Evolutionary conservation across 768 basidiomycete species (phyloP), one percentile per base, ranked within the genome.

Genomic region (Neoboletus magnificus): DNA sequence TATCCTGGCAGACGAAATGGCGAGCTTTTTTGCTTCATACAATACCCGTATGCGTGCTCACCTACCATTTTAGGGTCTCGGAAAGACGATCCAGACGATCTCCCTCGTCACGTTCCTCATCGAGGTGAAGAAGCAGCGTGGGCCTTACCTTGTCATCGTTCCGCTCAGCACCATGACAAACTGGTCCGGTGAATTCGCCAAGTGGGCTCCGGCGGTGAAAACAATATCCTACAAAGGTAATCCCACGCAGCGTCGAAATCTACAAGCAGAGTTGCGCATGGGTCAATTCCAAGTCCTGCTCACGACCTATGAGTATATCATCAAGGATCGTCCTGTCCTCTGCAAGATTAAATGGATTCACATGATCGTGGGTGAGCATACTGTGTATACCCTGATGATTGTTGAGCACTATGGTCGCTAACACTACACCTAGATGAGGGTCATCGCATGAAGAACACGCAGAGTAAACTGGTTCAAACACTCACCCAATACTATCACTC

Each of bases 361-460:
- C 69, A 96, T 95, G 92, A 96, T 98, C 71, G 94, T 98, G 60
- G 93, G 87, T 89, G 57, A 52, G 81, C 46, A 18, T 30, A 22
- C 27, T 89, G 57, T 52, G 81, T 48, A 20, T 30, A 22, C 27
- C 32, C 44, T 36, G 10, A 10, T 11, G 35, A 33, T 6, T 15
- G 12, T 36, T 33, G 51, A 22, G 16, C n/a, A 22, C n/a, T 47
- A 22, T 35, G 16, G 11, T 50, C 57, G 46, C 56, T 54, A 32
- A 58, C 40, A 44, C 43, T 30, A 16, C 6, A 23, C 15, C 23
- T 48, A 91, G 87, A 98, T 68, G 94, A 98, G 80, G 94, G 94
- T 62, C 94, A 97, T 73, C 90, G 94, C 67, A 93, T 97, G 93
- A 98, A 98, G 77, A 97, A 98, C 68, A 94, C 85, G 15, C 93